Base-by-base conservation (phyloP, 345 rosid species). In the Erodium maritimum region DNA sequence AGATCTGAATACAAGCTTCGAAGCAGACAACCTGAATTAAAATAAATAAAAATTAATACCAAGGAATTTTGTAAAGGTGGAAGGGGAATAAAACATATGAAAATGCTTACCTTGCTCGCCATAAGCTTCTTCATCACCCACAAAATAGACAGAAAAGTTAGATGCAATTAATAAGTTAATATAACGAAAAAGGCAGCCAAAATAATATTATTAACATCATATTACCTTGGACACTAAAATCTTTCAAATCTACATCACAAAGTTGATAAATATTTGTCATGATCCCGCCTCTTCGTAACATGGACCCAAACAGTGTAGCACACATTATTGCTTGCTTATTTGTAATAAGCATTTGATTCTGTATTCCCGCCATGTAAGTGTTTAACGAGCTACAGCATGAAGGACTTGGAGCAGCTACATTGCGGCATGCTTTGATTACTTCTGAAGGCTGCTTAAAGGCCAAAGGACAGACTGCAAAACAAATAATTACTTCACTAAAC, bases 251-350 rank as follows among this genome's bases (percentile, higher is more conserved):
- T 57, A 93, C 87, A 54, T 89, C 95, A 75, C 99, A 93, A 68
- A 86, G 95, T 71, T 89, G 87, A 75, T 86, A 93, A 23, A 93
- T 71, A 71, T 93, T 82, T 58, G 91, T 74, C 83, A 86, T 79
- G 65, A 93, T 90, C 65, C 96, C 96, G 17, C 82, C 89, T 75
- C 82, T 87, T 21, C 86, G 66, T 61, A 93, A 71, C 81, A 86
- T 79, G 34, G 96, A 79, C 52, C 99, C 99, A 55, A 93, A 80
- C 60, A 72, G 70, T 24, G 90, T 80, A 20, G 99, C 91, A 78
- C 99, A 93, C 48, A 86, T 80, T 61, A 93, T 89, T 29, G 99
- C 96, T 68, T 89, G 99, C 72, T 86, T 84, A 75, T 93, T 93
- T 60, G 96, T 93, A 61, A 93, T 93, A 62, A 93, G 68, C 95